Base-by-base conservation (phyloP, 1,139 yeast genomes). In the Candida sanyaensis region DNA sequence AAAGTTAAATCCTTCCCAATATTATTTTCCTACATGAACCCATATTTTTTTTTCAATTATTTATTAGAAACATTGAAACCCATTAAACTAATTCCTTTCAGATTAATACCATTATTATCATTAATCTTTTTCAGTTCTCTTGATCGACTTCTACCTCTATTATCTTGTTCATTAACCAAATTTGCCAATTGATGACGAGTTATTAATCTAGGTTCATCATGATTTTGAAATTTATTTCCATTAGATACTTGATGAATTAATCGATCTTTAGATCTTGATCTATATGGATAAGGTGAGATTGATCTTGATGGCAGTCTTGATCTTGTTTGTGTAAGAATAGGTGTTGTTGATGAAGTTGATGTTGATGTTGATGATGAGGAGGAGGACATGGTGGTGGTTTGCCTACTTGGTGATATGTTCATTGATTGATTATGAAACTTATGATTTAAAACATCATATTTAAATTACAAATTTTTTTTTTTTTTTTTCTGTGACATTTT, bases 61-160 rank as follows among this genome's bases (percentile, higher is more conserved):
- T 27, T 24, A 10, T 11, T 36, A 2, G 42, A 36, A 32, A 50
- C 44, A 30, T 47, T 68, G 57, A 84, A 84, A 3, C 93, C 95
- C 89, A 86, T 84, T 57, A 85, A 50, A 41, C 71, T 63, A 46
- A 68, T 62, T 17, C 21, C 21, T 17, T 17, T 17, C 21, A 17
- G 21, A 3, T 17, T 17, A 17, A 17, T 17, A 17, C 21, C 21
- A 11, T 59, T 63, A n/a, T n/a, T n/a, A 28, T 62, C 61, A 8
- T 27, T 13, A 52, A 4, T 59, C 58, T 49, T 49, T 29, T 55
- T 41, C 33, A 43, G 44, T 13, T 50, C 50, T n/a, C 53, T 37
- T 26, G 44, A 39, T 44, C 49, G 41, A 27, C 50, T 45, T 39
- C 56, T 44, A 3, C 55, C 56, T 29, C 56, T 37, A 11, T 28